Base-by-base conservation (phyloP, 306 rosid genomes). In the Cicer pinnatifidum region DNA sequence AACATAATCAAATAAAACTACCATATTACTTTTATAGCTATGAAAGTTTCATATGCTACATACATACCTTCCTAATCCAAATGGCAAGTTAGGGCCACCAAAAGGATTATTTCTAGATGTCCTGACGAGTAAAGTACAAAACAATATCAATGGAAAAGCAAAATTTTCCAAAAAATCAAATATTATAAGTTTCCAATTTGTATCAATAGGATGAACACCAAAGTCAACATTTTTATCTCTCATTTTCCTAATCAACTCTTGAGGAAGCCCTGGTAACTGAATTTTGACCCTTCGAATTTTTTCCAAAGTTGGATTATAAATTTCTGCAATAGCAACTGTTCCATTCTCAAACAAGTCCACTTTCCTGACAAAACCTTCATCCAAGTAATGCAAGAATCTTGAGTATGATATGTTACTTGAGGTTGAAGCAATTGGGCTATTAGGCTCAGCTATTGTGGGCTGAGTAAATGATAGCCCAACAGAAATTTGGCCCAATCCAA, bases 321-420 rank as follows among this genome's bases (percentile, higher is more conserved):
- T 81, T 85, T 89, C 90, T 3, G 89, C 91, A 23, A 92, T 88
- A 37, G 97, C 96, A 40, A 86, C 90, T 0, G 86, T 86, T 11
- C 89, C 96, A 58, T 89, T 86, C 79, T 89, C 90, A 72, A 88
- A 85, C 16, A 91, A 77, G 80, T 89, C 97, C 28, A 88, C 97
- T 47, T 88, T 92, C 82, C 54, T 82, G 6, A 92, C 92, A 10
- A 50, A 81, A n/a, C 75, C 92, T 73, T 86, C 85, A 17, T 92
- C 88, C 58, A 92, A 81, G 77, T 86, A 86, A 43, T 86, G 67
- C 88, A 92, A 69, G 83, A 92, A 92, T 52, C 89, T 89, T 17
- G 96, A 84, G 83, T 88, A 92, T 8, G 97, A 76, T 60, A 85
- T 51, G 74, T 91, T 84, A 65, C 61, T 91, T 37, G 95, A 89